A percentile compares a stretch with the other conserved stretches of the same genome.
These are phyloP conservation scores for Vanderwaltozyma yarrowii DNA, from an alignment of 805 yeast genomes.

Conservation along the genomic window DNA sequence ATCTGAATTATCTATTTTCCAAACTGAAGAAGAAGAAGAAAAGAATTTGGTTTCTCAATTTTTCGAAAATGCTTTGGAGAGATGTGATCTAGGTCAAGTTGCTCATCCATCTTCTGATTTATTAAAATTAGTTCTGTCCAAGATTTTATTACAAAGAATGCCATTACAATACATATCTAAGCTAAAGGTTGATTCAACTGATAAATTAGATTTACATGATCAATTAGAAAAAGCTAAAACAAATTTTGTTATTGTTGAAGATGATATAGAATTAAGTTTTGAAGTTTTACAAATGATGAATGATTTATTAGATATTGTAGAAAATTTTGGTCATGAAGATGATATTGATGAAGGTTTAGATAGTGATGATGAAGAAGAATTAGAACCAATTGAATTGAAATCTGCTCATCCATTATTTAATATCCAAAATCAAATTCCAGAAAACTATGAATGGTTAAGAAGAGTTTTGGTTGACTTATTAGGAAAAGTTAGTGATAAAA, in stretches of 20 bases:
- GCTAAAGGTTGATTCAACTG: constrained; percentile 33
- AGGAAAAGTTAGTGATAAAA: constrained; percentile 6
- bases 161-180: constrained; percentile 48
- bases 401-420: constrained; percentile 47
- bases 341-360: constrained; percentile 49
- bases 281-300: constrained; percentile 50
- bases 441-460: constrained; percentile 43
- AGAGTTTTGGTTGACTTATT: constrained; percentile 19
- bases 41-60: constrained; percentile 39
- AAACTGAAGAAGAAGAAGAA: constrained; percentile 33
- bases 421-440: constrained; percentile 29
- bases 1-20: constrained; percentile 51
- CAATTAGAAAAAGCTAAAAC: constrained; percentile 39
- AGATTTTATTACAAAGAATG: constrained; percentile 46
- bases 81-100: constrained; percentile 50
- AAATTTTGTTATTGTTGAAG: constrained; percentile 37
- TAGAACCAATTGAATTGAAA: constrained; percentile 31
- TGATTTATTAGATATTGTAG: constrained; percentile 58
- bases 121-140: constrained; percentile 43
- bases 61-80: constrained; percentile 63
- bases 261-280: constrained; percentile 32
- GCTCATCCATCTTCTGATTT: constrained; percentile 37
- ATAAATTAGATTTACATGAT: constrained; percentile 29
- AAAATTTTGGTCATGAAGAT: constrained; percentile 49
- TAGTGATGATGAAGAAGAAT: constrained; percentile 39